These are phyloP conservation scores for Diaporthe helianthi DNA, from an alignment of 2,329 filamentous ascomycete species.

Conservation along the genomic window DNA sequence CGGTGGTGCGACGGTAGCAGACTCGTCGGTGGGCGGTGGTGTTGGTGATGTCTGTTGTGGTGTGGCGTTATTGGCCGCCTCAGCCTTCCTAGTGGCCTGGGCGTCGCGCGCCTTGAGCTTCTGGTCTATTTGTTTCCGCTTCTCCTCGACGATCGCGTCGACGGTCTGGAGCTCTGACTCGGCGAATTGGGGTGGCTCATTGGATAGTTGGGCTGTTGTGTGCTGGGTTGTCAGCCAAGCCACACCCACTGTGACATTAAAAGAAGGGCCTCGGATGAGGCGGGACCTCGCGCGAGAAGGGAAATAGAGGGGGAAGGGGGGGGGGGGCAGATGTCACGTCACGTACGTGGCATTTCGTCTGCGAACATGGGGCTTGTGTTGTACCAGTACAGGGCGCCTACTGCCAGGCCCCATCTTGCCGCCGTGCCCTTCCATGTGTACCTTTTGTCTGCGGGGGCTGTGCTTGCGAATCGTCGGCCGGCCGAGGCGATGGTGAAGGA, in stretches of 20 bases:
- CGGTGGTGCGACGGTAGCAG: constrained; percentile 30
- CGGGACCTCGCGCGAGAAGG: not conserved
- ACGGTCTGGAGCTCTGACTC: constrained; percentile 68
- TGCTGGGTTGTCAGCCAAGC: not conserved
- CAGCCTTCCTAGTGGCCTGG: constrained; percentile 40
- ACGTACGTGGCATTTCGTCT: constrained; percentile 78
- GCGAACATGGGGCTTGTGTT: constrained; percentile 89
- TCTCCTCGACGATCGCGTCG: constrained; percentile 71
- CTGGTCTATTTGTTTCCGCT: constrained; percentile 57
- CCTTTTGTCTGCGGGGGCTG: constrained; percentile 67
- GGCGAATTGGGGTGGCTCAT: constrained; percentile 59
- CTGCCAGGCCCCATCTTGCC: constrained; percentile 77
- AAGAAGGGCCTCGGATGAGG: constrained; percentile 7
- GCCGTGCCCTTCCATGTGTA: constrained; percentile 83
- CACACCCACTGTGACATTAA: constrained; percentile 24
- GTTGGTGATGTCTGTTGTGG: constrained; percentile 35
- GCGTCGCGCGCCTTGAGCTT: constrained; percentile 36
- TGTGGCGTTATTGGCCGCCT: constrained; percentile 37
- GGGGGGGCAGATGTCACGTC: no score
- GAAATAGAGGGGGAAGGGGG: not conserved
- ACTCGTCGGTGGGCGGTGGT: constrained; percentile 41
- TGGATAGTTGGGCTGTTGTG: constrained; percentile 42
- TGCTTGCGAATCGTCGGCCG: constrained; percentile 61
- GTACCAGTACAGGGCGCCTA: constrained; percentile 87
- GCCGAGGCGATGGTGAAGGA: constrained; percentile 47